Percentiles rank a stretch among this genome's conserved stretches.
Conservation (phyloP, 768 basidiomycete species). For the Gloeostereum incarnatum region DNA sequence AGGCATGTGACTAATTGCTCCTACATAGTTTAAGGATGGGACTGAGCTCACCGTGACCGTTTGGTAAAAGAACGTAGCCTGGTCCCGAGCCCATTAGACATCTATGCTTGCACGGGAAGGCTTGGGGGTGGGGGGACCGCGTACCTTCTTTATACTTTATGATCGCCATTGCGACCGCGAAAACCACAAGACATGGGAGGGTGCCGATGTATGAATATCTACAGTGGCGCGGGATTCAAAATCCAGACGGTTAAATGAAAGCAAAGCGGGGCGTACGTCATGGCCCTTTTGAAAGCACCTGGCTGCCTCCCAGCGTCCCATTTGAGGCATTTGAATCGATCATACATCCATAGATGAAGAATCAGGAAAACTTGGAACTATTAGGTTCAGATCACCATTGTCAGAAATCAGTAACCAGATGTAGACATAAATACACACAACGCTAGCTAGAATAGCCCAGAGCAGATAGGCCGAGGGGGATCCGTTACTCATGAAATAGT, state of each 20-base stretch:
- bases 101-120: constrained; percentile 9
- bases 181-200: constrained; percentile 56
- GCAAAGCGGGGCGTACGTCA: constrained; percentile 56
- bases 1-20: constrained; percentile 1
- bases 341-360: constrained; percentile 75
- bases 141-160: constrained; percentile 71
- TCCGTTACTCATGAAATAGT: constrained; percentile 52
- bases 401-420: constrained; percentile 15
- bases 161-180: constrained; percentile 48
- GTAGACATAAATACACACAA: constrained; percentile 49
- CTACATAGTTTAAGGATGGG: too few species aligned
- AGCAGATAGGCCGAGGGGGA: constrained; percentile 69
- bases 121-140: constrained; percentile 10
- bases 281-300: constrained; percentile 80
- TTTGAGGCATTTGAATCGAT: constrained; percentile 63
- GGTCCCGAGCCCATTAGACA: too few species aligned
- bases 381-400: background rate
- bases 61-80: constrained; percentile 31
- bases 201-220: constrained; percentile 77
- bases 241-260: constrained; percentile 1
- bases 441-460: constrained; percentile 62
- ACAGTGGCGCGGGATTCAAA: constrained; percentile 9
- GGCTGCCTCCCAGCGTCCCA: constrained; percentile 73
- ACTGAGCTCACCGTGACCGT: constrained; percentile 22
- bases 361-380: constrained; percentile 64